Evolutionary conservation across 2,329 filamentous ascomycete genomes (phyloP).

Genomic region (Niveomyces coronatus): DNA sequence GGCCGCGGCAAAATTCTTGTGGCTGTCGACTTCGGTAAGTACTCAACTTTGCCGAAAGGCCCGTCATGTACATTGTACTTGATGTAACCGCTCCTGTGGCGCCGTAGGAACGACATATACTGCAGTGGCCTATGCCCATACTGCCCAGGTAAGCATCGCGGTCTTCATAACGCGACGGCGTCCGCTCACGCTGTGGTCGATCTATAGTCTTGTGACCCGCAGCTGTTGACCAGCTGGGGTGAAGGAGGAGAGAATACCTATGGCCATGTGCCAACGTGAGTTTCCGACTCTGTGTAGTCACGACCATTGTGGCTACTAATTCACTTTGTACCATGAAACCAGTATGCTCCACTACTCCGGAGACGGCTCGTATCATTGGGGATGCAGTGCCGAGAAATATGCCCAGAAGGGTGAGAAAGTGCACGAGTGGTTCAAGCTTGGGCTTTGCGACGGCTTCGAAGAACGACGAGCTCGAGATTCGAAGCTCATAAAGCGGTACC

Average conservation of each 20-base stretch:
- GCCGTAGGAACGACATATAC: constrained; percentile 3
- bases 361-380: constrained; percentile 1
- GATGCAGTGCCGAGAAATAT: background rate
- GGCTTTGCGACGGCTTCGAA: constrained; percentile 4
- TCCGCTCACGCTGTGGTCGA: background rate
- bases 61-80: constrained; percentile 1
- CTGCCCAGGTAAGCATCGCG: background rate
- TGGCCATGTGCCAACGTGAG: constrained; percentile 2
- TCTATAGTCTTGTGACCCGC: background rate
- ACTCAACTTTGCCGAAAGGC: background rate
- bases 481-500: background rate
- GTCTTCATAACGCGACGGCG: background rate
- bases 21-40: constrained; percentile 3
- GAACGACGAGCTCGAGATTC: constrained; percentile 1
- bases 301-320: background rate
- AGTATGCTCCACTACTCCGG: constrained; percentile 1
- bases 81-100: constrained; percentile 1
- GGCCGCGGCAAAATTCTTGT: constrained; percentile 3
- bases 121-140: constrained; percentile 2
- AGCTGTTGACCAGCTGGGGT: constrained; percentile 3
- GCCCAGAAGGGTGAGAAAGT: background rate
- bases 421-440: constrained; percentile 4
- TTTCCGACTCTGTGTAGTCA: background rate
- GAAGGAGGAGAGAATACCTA: constrained; percentile 2
- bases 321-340: background rate